Conservation (phyloP, 768 basidiomycete species). For the Russula sp. region DNA sequence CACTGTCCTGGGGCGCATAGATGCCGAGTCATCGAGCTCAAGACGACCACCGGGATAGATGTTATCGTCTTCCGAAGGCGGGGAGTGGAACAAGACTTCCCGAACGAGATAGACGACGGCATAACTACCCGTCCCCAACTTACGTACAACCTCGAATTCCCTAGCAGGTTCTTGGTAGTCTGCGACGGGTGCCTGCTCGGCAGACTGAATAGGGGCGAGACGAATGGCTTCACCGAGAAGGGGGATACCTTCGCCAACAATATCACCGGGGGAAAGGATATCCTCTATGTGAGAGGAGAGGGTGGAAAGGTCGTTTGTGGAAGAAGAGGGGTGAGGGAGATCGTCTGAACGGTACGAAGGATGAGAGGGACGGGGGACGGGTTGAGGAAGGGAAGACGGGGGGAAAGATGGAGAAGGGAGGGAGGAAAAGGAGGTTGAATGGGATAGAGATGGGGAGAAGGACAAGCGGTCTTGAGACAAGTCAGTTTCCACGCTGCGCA, state of each 20-base stretch:
- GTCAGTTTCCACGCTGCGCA: constrained; percentile 26
- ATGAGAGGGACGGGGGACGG: constrained; percentile 26
- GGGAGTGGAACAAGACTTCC: constrained; percentile 46
- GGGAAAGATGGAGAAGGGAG: constrained; percentile 32
- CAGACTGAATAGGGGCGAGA: constrained; percentile 45
- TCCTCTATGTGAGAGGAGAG: constrained; percentile 20
- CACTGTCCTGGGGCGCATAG: constrained; percentile 31
- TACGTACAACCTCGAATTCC: constrained; percentile 79
- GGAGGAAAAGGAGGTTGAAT: constrained; percentile 31
- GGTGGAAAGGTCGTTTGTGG: constrained; percentile 16
- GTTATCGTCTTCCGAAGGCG: constrained; percentile 37
- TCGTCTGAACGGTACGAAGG: constrained; percentile 25
- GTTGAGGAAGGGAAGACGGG: constrained; percentile 26
- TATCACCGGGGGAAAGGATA: constrained; percentile 24
- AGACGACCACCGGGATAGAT: constrained; percentile 44
- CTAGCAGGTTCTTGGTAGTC: constrained; percentile 45
- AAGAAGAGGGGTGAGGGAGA: constrained; percentile 5
- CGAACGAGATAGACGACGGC: constrained; percentile 92
- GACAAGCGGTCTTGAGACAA: constrained; percentile 32
- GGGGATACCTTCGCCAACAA: constrained; percentile 21
- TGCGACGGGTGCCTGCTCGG: constrained; percentile 31
- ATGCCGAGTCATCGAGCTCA: constrained; percentile 31
- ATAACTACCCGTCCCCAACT: constrained; percentile 85
- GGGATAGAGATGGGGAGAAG: constrained; percentile 29
- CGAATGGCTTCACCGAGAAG: constrained; percentile 54